A percentile compares a stretch with the other conserved stretches of the same genome.
Evolutionary conservation across 768 basidiomycete genomes (phyloP).

Genomic region (Cystobasidiopsis lactophilus): DNA sequence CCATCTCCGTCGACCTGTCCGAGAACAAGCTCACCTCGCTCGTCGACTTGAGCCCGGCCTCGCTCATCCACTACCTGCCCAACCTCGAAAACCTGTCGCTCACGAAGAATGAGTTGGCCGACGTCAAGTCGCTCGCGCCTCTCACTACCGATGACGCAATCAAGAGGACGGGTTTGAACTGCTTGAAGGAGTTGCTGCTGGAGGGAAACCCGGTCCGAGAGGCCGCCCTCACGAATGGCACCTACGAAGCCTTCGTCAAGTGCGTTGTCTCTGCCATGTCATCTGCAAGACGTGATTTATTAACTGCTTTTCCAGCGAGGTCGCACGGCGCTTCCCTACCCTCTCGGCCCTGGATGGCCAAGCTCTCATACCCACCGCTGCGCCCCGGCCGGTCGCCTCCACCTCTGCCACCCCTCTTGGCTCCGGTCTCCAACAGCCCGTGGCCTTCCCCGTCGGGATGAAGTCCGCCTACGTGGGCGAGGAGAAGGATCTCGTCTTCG

Average conservation of each 20-base stretch:
- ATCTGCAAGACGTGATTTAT: too few species aligned
- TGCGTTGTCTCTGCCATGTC: slow-evolving; percentile 25
- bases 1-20: slow-evolving; percentile 55
- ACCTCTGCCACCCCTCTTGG: background rate
- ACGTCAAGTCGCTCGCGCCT: background rate
- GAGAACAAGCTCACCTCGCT: slow-evolving; percentile 48
- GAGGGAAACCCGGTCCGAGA: slow-evolving; percentile 55
- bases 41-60: slow-evolving; percentile 31
- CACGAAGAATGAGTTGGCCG: slow-evolving; percentile 39
- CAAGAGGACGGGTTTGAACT: slow-evolving; percentile 22
- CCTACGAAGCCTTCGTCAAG: slow-evolving; percentile 46
- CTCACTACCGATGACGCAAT: background rate
- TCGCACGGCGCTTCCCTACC: slow-evolving; percentile 56
- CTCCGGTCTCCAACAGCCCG: slow-evolving; percentile 24
- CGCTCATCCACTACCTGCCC: slow-evolving; percentile 52
- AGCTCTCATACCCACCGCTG: slow-evolving; percentile 32
- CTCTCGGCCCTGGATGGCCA: slow-evolving; percentile 66
- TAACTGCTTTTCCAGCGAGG: slow-evolving; percentile 43
- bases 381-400: slow-evolving; percentile 37
- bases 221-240: slow-evolving; percentile 35
- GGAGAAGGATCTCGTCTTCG: slow-evolving; percentile 42
- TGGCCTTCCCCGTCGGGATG: slow-evolving; percentile 61
- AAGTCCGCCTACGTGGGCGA: slow-evolving; percentile 35
- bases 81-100: slow-evolving; percentile 56
- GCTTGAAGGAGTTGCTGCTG: slow-evolving; percentile 39